These are phyloP conservation scores for Dactylellina haptotyla DNA, from an alignment of 2,329 filamentous ascomycete species.

Conservation along the genomic window DNA sequence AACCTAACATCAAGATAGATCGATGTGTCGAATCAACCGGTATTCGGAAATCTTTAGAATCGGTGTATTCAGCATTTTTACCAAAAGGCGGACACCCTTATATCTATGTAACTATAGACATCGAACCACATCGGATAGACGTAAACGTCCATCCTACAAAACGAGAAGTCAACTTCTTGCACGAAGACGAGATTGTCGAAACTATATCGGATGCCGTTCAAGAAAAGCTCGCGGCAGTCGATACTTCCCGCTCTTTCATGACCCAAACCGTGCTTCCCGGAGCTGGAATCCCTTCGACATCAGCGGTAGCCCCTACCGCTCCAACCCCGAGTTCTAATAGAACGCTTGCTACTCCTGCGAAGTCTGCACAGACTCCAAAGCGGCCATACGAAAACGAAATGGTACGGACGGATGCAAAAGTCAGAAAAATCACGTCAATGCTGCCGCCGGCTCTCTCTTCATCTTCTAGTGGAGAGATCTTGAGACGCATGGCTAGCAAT, in stretches of 20 bases:
- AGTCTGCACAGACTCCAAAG: slow-evolving; percentile 61
- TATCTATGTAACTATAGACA: slow-evolving; percentile 88
- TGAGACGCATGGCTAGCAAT: slow-evolving; percentile 57
- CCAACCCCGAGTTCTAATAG: slow-evolving; percentile 58
- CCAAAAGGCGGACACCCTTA: slow-evolving; percentile 96
- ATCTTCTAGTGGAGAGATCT: slow-evolving; percentile 59
- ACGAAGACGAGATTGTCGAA: slow-evolving; percentile 95
- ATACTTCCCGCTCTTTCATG: slow-evolving; percentile 92
- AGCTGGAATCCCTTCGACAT: slow-evolving; percentile 62
- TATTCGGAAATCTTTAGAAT: slow-evolving; percentile 89
- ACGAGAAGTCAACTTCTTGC: slow-evolving; percentile 93
- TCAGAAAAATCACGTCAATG: slow-evolving; percentile 97
- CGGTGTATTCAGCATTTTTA: slow-evolving; percentile 85
- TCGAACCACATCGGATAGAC: slow-evolving; percentile 90
- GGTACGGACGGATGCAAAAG: slow-evolving; percentile 85
- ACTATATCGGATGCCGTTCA: slow-evolving; percentile 83
- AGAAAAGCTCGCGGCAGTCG: slow-evolving; percentile 81
- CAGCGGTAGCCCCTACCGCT: background rate
- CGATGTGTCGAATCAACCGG: slow-evolving; percentile 88
- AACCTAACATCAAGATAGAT: slow-evolving; percentile 62
- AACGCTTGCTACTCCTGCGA: slow-evolving; percentile 53
- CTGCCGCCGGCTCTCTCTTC: slow-evolving; percentile 70
- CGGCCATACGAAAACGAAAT: slow-evolving; percentile 85
- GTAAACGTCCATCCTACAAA: slow-evolving; percentile 99
- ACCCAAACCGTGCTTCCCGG: slow-evolving; percentile 89